Percentiles rank a stretch among this genome's conserved stretches.
Conservation (phyloP, 2,329 filamentous ascomycete genomes). For the Lachnum nothofagi region DNA sequence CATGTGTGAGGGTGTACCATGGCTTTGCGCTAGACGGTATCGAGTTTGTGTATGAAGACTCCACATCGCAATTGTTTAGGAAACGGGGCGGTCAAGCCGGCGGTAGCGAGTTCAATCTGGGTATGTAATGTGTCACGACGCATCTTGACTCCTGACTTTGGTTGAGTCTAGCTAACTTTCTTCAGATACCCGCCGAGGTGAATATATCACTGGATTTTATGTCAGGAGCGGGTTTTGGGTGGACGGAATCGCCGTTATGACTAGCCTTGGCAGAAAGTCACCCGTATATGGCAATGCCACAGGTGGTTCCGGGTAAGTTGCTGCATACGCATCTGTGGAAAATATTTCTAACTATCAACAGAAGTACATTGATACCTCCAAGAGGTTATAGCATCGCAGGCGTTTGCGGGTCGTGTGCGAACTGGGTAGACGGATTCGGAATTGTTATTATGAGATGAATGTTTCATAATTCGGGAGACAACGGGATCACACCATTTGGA, state of each 20-base stretch:
- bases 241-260: conserved; percentile 84
- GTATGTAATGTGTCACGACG: no score
- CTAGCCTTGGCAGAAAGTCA: conserved; percentile 80
- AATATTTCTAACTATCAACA: conserved; percentile 38
- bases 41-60: conserved; percentile 90
- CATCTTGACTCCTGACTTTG: conserved; percentile 4
- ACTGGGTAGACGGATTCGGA: conserved; percentile 82
- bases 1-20: conserved; percentile 70
- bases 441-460: conserved; percentile 67
- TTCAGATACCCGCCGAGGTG: conserved; percentile 81
- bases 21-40: conserved; percentile 75
- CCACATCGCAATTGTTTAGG: conserved; percentile 78
- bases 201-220: conserved; percentile 82
- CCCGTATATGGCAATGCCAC: conserved; percentile 74
- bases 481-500: conserved; percentile 2
- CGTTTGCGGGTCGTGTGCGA: conserved; percentile 72
- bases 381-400: conserved; percentile 85
- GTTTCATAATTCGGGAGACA: background rate
- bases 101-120: conserved; percentile 71
- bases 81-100: conserved; percentile 66
- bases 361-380: conserved; percentile 83
- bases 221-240: conserved; percentile 77
- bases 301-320: conserved; percentile 75
- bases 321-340: background rate
- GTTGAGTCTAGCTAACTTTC: no score